Evolutionary conservation across 2,329 filamentous ascomycete species (phyloP).

Genomic region (Ceratocystis lukuohia): DNA sequence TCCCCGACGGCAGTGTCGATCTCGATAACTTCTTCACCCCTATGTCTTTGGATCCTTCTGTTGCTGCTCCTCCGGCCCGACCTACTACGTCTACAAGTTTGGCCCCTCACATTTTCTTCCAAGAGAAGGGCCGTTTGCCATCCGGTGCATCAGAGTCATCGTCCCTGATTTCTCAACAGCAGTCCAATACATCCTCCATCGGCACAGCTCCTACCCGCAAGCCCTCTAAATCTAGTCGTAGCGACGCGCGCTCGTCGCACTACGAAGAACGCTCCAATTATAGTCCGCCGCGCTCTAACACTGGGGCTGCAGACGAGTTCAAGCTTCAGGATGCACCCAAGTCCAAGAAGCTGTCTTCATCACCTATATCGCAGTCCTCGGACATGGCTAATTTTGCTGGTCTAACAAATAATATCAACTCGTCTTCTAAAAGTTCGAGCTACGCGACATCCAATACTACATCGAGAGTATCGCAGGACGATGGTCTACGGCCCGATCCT

Average conservation of each 20-base stretch:
- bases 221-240: constrained; percentile 34
- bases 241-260: constrained; percentile 30
- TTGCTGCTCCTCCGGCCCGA: constrained; percentile 35
- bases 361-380: constrained; percentile 26
- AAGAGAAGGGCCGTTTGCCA: constrained; percentile 61
- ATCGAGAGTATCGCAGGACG: constrained; percentile 11
- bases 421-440: constrained; percentile 15
- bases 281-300: constrained; percentile 24
- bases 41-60: constrained; percentile 58
- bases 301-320: constrained; percentile 43
- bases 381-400: constrained; percentile 19
- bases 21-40: constrained; percentile 64
- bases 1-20: constrained; percentile 37
- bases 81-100: constrained; percentile 40
- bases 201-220: constrained; percentile 30
- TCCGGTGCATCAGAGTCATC: constrained; percentile 15
- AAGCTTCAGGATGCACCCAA: constrained; percentile 72
- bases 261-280: constrained; percentile 22
- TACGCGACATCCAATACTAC: constrained; percentile 8
- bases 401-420: constrained; percentile 14
- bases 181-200: constrained; percentile 9
- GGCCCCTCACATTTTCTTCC: constrained; percentile 73
- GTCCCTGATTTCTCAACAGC: constrained; percentile 6
- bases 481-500: constrained; percentile 7
- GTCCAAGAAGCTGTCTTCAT: constrained; percentile 35